Percentiles rank a stretch among this genome's conserved stretches.
Conservation (phyloP, 495 filamentous ascomycete species). For the Neurospora tetrasperma region DNA sequence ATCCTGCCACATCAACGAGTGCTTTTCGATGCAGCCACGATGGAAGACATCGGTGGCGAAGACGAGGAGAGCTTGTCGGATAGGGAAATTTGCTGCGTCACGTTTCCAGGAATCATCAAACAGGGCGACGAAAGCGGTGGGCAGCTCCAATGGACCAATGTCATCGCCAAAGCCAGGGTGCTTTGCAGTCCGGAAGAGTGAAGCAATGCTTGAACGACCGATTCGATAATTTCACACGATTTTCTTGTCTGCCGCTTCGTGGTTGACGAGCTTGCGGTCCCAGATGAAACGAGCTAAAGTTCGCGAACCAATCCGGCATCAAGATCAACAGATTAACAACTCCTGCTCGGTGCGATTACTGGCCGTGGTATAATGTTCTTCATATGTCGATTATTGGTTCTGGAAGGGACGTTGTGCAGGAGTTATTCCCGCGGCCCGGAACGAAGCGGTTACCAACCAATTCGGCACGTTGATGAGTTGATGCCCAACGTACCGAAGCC, state of each 20-base stretch:
- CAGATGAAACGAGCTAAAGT: background rate
- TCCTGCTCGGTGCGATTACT: background rate
- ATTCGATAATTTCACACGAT: background rate
- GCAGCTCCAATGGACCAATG: slow-evolving; percentile 42
- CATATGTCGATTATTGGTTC: background rate
- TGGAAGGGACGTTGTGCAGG: background rate
- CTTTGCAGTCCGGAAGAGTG: slow-evolving; percentile 35
- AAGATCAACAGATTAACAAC: background rate
- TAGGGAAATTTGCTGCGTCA: slow-evolving; percentile 38
- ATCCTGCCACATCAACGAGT: slow-evolving; percentile 36
- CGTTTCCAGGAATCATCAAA: slow-evolving; percentile 46
- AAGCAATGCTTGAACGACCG: background rate
- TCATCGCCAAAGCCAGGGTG: slow-evolving; percentile 45
- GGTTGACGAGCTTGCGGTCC: background rate
- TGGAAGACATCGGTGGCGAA: slow-evolving; percentile 49
- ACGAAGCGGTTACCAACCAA: background rate
- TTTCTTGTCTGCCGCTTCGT: background rate
- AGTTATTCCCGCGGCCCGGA: background rate
- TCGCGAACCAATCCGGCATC: background rate
- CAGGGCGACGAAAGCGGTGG: slow-evolving; percentile 45
- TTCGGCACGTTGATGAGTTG: background rate
- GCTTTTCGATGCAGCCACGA: slow-evolving; percentile 39
- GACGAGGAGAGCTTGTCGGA: slow-evolving; percentile 37
- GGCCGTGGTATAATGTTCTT: background rate
- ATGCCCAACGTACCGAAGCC: background rate